These are phyloP conservation scores for Elaeagnus macrophylla DNA, from an alignment of 306 rosid species.

Conservation along the genomic window DNA sequence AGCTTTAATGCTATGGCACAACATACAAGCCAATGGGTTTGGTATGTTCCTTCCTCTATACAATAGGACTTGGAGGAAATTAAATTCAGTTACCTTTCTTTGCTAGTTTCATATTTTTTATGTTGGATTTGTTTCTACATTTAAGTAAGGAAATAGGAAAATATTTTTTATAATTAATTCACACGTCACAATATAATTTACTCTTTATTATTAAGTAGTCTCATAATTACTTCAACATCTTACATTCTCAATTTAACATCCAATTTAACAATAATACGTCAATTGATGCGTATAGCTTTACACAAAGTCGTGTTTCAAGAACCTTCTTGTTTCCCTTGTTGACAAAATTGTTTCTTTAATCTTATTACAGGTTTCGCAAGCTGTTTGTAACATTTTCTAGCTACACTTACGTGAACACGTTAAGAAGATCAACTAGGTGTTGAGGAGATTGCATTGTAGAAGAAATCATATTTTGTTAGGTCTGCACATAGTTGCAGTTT, in stretches of 20 bases:
- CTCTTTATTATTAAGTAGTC: too few species aligned
- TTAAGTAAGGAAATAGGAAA: too few species aligned
- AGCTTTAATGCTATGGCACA: conserved; percentile 79
- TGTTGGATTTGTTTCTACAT: too few species aligned
- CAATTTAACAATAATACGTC: too few species aligned
- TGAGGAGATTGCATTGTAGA: not conserved
- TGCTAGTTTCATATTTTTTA: not conserved
- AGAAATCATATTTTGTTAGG: not conserved
- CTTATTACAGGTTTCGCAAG: conserved; percentile 71
- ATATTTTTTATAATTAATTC: too few species aligned
- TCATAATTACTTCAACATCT: too few species aligned
- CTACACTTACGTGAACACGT: conserved; percentile 73
- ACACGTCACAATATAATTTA: too few species aligned
- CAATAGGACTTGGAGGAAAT: not conserved
- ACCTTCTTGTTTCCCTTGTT: not conserved
- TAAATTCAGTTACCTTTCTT: not conserved
- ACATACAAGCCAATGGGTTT: conserved; percentile 88
- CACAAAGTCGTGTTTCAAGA: not conserved
- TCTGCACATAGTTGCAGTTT: not conserved
- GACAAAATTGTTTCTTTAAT: not conserved
- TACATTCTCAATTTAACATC: too few species aligned
- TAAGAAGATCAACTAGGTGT: conserved; percentile 17
- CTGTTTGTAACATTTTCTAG: conserved; percentile 76
- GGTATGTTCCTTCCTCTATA: conserved; percentile 39
- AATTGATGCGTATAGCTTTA: too few species aligned